Evolutionary conservation across 1,139 yeast species (phyloP), one percentile per base, ranked within the genome.

Genomic region (Suhomyces bolitotheri): DNA sequence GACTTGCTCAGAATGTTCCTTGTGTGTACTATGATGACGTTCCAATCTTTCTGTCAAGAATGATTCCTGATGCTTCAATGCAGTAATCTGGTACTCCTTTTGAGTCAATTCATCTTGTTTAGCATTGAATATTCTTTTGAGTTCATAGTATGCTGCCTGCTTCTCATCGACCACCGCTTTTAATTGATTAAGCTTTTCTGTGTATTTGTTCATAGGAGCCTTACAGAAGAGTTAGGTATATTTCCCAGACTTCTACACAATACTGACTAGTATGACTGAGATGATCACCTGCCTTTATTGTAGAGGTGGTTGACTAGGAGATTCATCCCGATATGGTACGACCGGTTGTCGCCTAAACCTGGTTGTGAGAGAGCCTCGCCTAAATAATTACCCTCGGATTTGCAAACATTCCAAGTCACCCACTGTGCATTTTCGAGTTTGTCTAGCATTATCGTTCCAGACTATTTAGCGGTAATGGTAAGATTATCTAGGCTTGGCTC

Each of bases 21-120:
- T 33, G 27, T 20, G 35, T 19, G 25, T 27, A 20, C 32, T 14
- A 20, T 34, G 30, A 16, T 37, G 44, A 14, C 26, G 30, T 10
- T 41, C 35, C 31, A 45, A 33, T 16, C 41, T 29, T 7, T 31
- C 35, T 5, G 36, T 32, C 16, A 47, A 33, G 31, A 49, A 44
- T 22, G 31, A 25, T 27, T 46, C 38, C 33, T 50, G 50, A 39
- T 37, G 41, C 8, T 40, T 36, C 10, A 51, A 34, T 4, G 50
- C 33, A 7, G 31, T 40, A 11, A 49, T 22, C 31, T 36, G 33
- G 37, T 46, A 45, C 38, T 51, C 55, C 35, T 49, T 51, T 22
- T 46, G 44, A 13, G 44, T 47, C 28, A 43, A 34, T 27, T 45
- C 43, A 19, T 47, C 38, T 26, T 45, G 41, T 28, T 39, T 33